Conservation (phyloP, 1,139 yeast species). For the Debaryomyces sp. region DNA sequence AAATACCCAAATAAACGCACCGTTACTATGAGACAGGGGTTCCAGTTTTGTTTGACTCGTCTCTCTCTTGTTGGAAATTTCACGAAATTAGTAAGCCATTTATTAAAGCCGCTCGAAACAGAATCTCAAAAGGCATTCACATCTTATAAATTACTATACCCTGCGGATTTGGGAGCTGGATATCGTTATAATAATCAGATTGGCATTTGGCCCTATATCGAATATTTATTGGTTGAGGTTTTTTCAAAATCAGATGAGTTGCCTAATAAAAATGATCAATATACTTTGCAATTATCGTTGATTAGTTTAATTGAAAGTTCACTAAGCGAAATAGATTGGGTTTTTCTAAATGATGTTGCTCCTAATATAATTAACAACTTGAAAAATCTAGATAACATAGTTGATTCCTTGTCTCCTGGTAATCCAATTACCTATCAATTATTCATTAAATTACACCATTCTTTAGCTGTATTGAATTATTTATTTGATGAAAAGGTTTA, state of each 20-base stretch:
- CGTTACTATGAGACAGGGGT: slow-evolving; percentile 37
- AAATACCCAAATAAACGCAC: slow-evolving; percentile 28
- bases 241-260: slow-evolving; percentile 48
- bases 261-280: slow-evolving; percentile 36
- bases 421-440: slow-evolving; percentile 29
- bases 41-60: slow-evolving; percentile 35
- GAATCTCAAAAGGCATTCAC: slow-evolving; percentile 33
- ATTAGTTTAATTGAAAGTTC: slow-evolving; percentile 56
- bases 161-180: slow-evolving; percentile 62
- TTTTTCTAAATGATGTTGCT: slow-evolving; percentile 49
- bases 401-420: slow-evolving; percentile 30
- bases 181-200: slow-evolving; percentile 52
- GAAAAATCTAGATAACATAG: slow-evolving; percentile 53
- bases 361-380: slow-evolving; percentile 30
- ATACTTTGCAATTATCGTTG: slow-evolving; percentile 55
- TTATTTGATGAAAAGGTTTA: slow-evolving; percentile 62
- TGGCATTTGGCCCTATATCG: slow-evolving; percentile 83
- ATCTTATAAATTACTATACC: slow-evolving; percentile 54
- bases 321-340: slow-evolving; percentile 65
- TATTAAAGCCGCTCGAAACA: slow-evolving; percentile 28
- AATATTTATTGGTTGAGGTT: slow-evolving; percentile 67
- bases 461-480: slow-evolving; percentile 63
- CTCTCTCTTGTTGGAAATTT: slow-evolving; percentile 67
- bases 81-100: slow-evolving; percentile 47
- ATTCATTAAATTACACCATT: slow-evolving; percentile 63